Evolutionary conservation across 2,329 filamentous ascomycete species (phyloP).

Genomic region (Ophiostoma montium): DNA sequence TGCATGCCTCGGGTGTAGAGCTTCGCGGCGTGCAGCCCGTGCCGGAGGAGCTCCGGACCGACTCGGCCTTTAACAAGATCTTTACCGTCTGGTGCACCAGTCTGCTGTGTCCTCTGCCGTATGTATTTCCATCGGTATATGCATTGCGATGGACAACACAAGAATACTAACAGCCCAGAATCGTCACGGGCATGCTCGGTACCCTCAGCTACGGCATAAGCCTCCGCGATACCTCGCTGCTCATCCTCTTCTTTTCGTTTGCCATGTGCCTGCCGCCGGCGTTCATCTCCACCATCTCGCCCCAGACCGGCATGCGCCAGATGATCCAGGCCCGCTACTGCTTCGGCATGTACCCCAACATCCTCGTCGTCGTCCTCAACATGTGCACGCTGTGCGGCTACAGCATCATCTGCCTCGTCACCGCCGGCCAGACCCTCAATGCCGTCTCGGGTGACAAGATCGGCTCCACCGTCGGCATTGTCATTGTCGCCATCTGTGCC

Average conservation of each 20-base stretch:
- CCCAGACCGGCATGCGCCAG: constrained; percentile 49
- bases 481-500: constrained; percentile 28
- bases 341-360: constrained; percentile 45
- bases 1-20: background rate
- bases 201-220: constrained; percentile 35
- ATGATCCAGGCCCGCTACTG: constrained; percentile 51
- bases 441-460: constrained; percentile 36
- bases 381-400: constrained; percentile 50
- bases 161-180: background rate
- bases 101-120: background rate
- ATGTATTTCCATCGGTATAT: background rate
- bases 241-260: constrained; percentile 50
- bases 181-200: constrained; percentile 38
- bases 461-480: constrained; percentile 41
- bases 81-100: background rate
- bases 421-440: constrained; percentile 44
- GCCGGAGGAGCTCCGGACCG: background rate
- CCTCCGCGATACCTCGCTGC: constrained; percentile 39
- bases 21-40: background rate
- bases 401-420: constrained; percentile 44
- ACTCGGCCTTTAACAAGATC: background rate
- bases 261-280: constrained; percentile 39
- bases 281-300: constrained; percentile 42
- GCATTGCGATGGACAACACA: background rate
- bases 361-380: constrained; percentile 46